These are phyloP conservation scores for Trypanosoma boissoni DNA, from an alignment of 208 protist genomes.

Conservation along the genomic window DNA sequence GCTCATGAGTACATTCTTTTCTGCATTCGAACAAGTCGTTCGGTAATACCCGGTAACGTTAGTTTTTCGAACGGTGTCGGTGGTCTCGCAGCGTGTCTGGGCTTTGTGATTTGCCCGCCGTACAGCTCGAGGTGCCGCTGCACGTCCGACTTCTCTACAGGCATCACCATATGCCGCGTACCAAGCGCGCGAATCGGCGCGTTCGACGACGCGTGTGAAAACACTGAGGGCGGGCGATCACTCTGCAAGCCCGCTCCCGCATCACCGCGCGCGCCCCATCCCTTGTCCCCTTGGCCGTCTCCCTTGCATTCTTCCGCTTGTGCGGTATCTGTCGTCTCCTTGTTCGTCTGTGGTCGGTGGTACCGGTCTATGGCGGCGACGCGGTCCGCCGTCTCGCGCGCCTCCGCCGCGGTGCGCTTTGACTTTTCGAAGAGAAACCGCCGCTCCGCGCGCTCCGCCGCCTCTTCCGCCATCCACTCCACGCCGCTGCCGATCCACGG, in stretches of 20 bases:
- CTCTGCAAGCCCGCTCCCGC: constrained; percentile 1
- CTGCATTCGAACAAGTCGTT: constrained; percentile 54
- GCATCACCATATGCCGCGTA: constrained; percentile 47
- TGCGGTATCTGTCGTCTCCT: background rate
- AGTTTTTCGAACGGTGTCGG: constrained; percentile 25
- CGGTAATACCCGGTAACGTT: constrained; percentile 50
- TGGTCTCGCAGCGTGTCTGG: constrained; percentile 1
- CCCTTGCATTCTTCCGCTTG: constrained; percentile 6
- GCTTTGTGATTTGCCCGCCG: constrained; percentile 38
- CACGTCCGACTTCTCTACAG: constrained; percentile 54
- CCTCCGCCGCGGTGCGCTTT: background rate
- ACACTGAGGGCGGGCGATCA: constrained; percentile 50
- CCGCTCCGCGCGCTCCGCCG: constrained; percentile 21
- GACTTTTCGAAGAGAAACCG: constrained; percentile 26
- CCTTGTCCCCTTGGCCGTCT: background rate
- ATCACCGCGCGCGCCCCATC: constrained; percentile 3
- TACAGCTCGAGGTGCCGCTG: constrained; percentile 41
- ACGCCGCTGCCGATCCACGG: constrained; percentile 64
- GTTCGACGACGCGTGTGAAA: constrained; percentile 76
- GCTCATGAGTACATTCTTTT: constrained; percentile 1
- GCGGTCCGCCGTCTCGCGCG: background rate
- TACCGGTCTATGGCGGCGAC: constrained; percentile 9
- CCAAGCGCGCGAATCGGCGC: constrained; percentile 64
- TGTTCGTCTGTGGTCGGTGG: background rate
- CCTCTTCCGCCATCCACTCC: constrained; percentile 12